A percentile compares a stretch with the other conserved stretches of the same genome.
phyloP scores from a whole-genome alignment of 2,329 filamentous ascomycete species.

The Sarocladium oryzae region DNA sequence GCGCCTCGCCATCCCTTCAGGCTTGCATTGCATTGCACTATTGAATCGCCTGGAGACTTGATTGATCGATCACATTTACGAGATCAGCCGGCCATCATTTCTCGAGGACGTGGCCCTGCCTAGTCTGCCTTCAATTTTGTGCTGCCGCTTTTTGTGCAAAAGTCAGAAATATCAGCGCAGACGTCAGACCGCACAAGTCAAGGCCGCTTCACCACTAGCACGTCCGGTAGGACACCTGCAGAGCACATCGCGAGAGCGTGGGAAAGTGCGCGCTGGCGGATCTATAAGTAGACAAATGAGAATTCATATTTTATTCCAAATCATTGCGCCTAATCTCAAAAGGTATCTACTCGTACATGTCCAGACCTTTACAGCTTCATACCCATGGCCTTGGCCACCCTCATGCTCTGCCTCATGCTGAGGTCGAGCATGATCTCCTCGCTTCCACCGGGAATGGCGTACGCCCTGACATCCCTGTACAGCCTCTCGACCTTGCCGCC shows the following conservation, averaged over 20 bases:
- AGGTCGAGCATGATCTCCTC: constrained; percentile 99
- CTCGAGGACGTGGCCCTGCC: too few relatives aligned
- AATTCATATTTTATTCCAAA: not conserved
- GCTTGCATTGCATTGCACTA: not conserved
- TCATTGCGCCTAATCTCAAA: not conserved
- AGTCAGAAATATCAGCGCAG: too few relatives aligned
- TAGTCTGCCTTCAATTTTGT: too few relatives aligned
- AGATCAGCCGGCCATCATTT: too few relatives aligned
- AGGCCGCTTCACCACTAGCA: too few relatives aligned
- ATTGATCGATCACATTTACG: too few relatives aligned
- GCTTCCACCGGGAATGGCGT: constrained; percentile 90
- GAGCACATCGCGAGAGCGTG: too few relatives aligned
- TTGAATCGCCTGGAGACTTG: not conserved
- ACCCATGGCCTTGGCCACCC: constrained; percentile 82
- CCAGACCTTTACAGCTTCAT: constrained; percentile 78
- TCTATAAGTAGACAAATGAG: not conserved
- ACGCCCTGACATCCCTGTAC: constrained; percentile 91
- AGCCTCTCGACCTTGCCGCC: constrained; percentile 91
- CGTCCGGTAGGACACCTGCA: too few relatives aligned
- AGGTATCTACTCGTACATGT: constrained; percentile 1
- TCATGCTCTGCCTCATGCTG: constrained; percentile 84
- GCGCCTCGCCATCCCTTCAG: not conserved
- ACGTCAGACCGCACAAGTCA: too few relatives aligned
- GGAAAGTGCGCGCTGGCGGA: too few relatives aligned
- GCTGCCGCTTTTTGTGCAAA: too few relatives aligned